These are phyloP conservation scores for Macadamia integrifolia DNA, from an alignment of 164 flowering plant species.

Conservation along the genomic window DNA sequence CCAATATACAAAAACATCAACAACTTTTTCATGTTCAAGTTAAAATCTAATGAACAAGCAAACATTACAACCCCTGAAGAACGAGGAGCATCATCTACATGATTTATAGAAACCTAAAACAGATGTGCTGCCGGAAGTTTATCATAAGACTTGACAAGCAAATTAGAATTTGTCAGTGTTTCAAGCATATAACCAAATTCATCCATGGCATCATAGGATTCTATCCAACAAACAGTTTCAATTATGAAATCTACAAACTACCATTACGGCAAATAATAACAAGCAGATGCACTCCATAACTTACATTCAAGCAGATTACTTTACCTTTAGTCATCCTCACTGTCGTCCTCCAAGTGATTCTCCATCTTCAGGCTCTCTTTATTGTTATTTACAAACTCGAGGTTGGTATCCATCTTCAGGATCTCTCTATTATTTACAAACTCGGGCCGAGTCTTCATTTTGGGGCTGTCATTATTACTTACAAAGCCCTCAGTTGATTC, in stretches of 20 bases:
- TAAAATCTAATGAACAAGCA: neutral
- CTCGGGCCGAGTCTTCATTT: slow-evolving; percentile 26
- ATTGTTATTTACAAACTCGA: slow-evolving; percentile 51
- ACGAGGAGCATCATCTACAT: no score
- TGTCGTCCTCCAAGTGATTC: slow-evolving; percentile 35
- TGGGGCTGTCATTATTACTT: slow-evolving; percentile 33
- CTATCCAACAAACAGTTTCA: neutral
- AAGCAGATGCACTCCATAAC: neutral
- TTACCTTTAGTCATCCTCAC: slow-evolving; percentile 7
- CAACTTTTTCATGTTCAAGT: neutral
- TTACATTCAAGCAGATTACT: neutral
- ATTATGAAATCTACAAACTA: neutral
- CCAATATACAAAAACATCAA: neutral
- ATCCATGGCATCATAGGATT: no score
- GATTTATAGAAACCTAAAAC: no score
- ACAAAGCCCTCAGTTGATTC: slow-evolving; percentile 40
- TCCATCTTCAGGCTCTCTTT: slow-evolving; percentile 34
- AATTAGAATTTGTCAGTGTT: no score
- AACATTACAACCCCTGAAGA: no score
- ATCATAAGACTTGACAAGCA: no score
- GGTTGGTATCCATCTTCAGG: slow-evolving; percentile 33
- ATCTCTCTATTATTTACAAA: slow-evolving; percentile 51
- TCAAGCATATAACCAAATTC: no score
- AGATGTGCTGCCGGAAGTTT: no score
- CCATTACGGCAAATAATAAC: neutral